Base-by-base conservation (phyloP, 2,329 filamentous ascomycete genomes). In the Fusarium sublunatum region DNA sequence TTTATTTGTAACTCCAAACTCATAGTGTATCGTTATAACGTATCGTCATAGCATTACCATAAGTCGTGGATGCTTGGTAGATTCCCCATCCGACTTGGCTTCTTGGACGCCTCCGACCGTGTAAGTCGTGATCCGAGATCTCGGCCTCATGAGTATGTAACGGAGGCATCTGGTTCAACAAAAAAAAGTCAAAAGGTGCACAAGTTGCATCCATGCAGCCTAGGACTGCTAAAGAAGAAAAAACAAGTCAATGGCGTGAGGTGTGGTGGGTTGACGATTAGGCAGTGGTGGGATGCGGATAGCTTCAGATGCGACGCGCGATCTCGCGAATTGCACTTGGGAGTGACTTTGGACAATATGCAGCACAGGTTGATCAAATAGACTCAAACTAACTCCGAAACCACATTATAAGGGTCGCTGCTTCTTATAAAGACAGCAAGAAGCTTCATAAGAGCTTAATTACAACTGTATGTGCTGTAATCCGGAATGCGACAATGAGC, bases 401-500 rank as follows among this genome's bases (percentile, higher is more conserved):
- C 31, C 44, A 44, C 29, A 52, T 52, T 44, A 50, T 19, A 12
- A 22, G 47, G 44, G 48, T 65, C 67, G 64, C 53, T 43, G 39
- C 55, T 49, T 61, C 53, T 52, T 31, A 45, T 38, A 28, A 59
- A 70, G 48, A 24, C 28, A 57, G 50, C 45, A 4, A 54, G 13
- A 31, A 58, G 48, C 59, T 61, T 46, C 58, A 31, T 45, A 25
- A 41, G 12, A 43, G 35, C 38, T 48, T 53, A 19, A 43, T 32
- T 41, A 40, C 19, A 40, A 46, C 47, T 47, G 28, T 41, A 63
- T 49, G 35, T 44, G 58, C 40, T 53, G 68, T 65, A 75, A 75
- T 71, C 60, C 46, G 58, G 65, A 67, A 73, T 75, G 75, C 74
- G 74, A 75, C 70, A 66, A 70, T 51, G 57, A 65, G 72, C 60